These are phyloP conservation scores for Candida pseudoglaebosa DNA, from an alignment of 805 yeast species.

Conservation along the genomic window DNA sequence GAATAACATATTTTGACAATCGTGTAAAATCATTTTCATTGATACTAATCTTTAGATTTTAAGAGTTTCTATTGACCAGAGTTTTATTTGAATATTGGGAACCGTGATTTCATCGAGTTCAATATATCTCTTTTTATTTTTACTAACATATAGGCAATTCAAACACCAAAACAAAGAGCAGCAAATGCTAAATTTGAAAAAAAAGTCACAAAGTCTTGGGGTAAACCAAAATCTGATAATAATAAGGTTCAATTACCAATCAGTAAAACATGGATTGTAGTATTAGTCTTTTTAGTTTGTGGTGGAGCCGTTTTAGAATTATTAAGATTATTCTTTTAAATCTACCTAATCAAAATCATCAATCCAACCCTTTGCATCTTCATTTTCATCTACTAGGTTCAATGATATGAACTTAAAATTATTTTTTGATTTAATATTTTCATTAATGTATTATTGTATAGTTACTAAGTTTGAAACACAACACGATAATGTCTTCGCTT, in stretches of 20 bases:
- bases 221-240: slow-evolving; percentile 54
- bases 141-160: slow-evolving; percentile 49
- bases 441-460: slow-evolving; percentile 1
- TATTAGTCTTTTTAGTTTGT: slow-evolving; percentile 61
- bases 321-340: slow-evolving; percentile 49
- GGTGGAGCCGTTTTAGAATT: slow-evolving; percentile 83
- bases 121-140: neutral
- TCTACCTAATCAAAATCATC: too few relatives aligned
- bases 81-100: neutral
- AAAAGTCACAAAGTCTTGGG: slow-evolving; percentile 67
- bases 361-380: slow-evolving; percentile 1
- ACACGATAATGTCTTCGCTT: neutral
- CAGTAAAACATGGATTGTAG: slow-evolving; percentile 60
- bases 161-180: slow-evolving; percentile 81
- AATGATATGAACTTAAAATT: neutral
- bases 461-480: neutral
- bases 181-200: slow-evolving; percentile 86
- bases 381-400: neutral
- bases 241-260: slow-evolving; percentile 46
- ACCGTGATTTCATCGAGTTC: too few relatives aligned
- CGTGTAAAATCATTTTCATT: too few relatives aligned
- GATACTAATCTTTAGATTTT: too few relatives aligned
- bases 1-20: too few relatives aligned
- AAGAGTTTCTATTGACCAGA: too few relatives aligned
- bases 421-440: neutral